Percentiles rank a stretch among this genome's conserved stretches.
These are phyloP conservation scores for Phytopythium cucurbitacearum DNA, from an alignment of 352 stramenopile species.

Conservation along the genomic window DNA sequence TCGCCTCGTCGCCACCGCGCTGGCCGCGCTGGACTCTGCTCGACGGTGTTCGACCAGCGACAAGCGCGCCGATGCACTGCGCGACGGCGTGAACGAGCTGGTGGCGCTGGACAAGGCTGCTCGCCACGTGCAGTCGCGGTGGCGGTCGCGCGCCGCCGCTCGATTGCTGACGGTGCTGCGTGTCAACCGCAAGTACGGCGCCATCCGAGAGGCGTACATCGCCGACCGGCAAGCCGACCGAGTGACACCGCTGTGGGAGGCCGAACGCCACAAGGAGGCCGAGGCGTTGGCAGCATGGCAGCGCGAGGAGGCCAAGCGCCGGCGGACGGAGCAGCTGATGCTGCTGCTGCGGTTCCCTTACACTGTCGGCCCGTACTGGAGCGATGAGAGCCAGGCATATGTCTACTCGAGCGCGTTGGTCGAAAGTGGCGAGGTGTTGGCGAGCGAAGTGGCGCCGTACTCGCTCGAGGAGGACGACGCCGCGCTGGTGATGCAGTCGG, in stretches of 20 bases:
- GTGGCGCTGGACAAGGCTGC: conserved; percentile 25
- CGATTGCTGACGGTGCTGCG: conserved; percentile 39
- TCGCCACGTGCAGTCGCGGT: conserved; percentile 41
- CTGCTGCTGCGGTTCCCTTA: too few species aligned
- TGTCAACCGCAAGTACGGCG: conserved; percentile 19
- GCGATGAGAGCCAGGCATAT: conserved; percentile 34
- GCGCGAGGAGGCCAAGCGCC: conserved; percentile 21
- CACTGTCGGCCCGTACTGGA: conserved; percentile 25
- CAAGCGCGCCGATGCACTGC: neutral
- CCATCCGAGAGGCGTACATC: conserved; percentile 44
- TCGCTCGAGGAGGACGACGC: conserved; percentile 58
- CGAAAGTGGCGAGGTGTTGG: conserved; percentile 11
- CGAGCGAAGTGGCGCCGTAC: conserved; percentile 48
- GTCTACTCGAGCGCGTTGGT: conserved; percentile 25
- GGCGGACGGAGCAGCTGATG: conserved; percentile 27
- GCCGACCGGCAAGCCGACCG: conserved; percentile 48
- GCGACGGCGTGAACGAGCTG: neutral
- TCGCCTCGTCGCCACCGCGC: too few species aligned
- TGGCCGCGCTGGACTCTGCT: neutral
- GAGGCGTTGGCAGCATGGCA: conserved; percentile 41
- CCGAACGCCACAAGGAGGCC: conserved; percentile 54
- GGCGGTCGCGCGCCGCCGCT: conserved; percentile 39
- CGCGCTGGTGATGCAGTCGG: conserved; percentile 33
- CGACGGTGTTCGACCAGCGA: conserved; percentile 1
- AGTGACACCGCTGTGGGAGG: conserved; percentile 61